Evolutionary conservation across 2,329 filamentous ascomycete genomes (phyloP), one percentile per base, ranked within the genome.

Genomic region (Pseudogymnoascus sp.): DNA sequence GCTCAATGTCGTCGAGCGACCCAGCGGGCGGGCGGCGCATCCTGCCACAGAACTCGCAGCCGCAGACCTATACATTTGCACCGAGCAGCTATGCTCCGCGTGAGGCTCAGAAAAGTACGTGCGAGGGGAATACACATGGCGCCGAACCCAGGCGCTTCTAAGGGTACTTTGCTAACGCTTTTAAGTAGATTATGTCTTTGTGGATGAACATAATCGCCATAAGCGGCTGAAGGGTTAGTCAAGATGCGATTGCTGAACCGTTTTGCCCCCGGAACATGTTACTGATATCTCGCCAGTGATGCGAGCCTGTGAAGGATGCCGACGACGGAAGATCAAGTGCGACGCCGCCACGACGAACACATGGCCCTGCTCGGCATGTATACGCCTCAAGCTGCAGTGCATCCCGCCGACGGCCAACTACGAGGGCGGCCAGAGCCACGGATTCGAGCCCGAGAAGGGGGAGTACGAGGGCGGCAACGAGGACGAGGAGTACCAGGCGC

Each of bases 141-240:
- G n/a, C 36, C n/a, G n/a, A 39, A n/a, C n/a, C 8, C 36, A 8
- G 36, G n/a, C n/a, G n/a, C n/a, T n/a, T n/a, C n/a, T n/a, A n/a
- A n/a, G 8, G 36, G 36, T n/a, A 39, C 8, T 39, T 58, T 58
- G 48, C 74, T 77, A 68, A 78, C 68, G 63, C 67, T 66, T 15
- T 61, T 45, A 61, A 65, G 61, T 72, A 96, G 92, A 97, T 75
- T 97, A 97, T 89, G 94, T 97, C 70, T 97, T 97, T 73, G 94
- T 97, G 63, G 93, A 97, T 75, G 93, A 97, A 75, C 94, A 97
- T 76, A 97, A 97, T 78, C 88, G 94, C 66, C 94, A 97, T 77
- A 97, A 97, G 77, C 86, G 93, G 69, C 79, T 97, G 66, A 97
- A 97, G 82, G 91, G 91, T 94, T 83, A 64, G 45, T 68, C 9